Base-by-base conservation (phyloP, 257 asterid genomes). In the Przewalskia tangutica region DNA sequence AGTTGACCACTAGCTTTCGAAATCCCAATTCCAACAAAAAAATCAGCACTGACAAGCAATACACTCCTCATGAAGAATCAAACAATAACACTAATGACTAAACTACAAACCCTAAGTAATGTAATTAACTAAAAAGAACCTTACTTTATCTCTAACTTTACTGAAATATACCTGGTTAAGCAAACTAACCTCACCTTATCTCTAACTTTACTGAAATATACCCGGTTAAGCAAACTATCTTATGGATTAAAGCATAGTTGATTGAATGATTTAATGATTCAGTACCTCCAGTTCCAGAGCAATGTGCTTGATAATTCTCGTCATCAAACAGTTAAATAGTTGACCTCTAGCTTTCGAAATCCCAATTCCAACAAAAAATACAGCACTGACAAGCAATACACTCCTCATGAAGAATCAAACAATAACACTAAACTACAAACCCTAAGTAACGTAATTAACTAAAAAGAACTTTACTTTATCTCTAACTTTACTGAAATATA, bases 161-260 rank as follows among this genome's bases (percentile, higher is more conserved):
- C 77, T 38, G 42, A 38, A 38, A 38, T 38, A 2, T 86, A 96
- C 98, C 99, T 96, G 98, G 6, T 96, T 96, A 11, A 96, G 82
- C 32, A 27, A 27, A 27, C 32, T 27, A 38, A 5, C 42, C 6
- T 38, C 3, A 38, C 4, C 4, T 38, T 38, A 38, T 38, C 42
- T 38, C 42, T 38, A 38, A 38, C 42, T 38, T 38, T 4, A 38
- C 32, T 0, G 32, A 27, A 27, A 27, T 27, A 27, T 27, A 27
- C 42, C 42, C 2, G 42, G 5, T 38, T 38, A 2, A 38, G 42
- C 42, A 38, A 38, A 38, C 42, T 38, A 38, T 38, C 42, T 38
- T 38, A 38, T 38, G 42, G 42, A 38, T 38, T 38, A 38, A 38
- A 5, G 42, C 42, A 38, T 38, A 38, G 42, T 38, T 27, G 32